These are phyloP conservation scores for Diplocarpon rosae DNA, from an alignment of 2,329 filamentous ascomycete genomes.

Conservation along the genomic window DNA sequence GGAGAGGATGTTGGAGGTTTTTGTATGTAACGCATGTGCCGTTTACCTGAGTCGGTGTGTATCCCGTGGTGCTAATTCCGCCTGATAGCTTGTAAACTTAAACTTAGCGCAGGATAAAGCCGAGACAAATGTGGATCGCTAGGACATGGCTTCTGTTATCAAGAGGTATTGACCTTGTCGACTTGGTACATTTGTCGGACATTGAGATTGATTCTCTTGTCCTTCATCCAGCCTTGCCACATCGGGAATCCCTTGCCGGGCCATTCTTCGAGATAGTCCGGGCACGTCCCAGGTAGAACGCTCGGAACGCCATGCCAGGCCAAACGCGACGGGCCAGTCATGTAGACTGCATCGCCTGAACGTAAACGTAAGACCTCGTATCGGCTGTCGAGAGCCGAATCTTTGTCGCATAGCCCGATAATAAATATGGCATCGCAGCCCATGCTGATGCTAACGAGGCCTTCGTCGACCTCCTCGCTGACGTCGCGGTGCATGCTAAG, in stretches of 20 bases:
- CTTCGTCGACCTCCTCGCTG: conserved; percentile 69
- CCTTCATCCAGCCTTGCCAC: conserved; percentile 81
- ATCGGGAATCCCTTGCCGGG: conserved; percentile 41
- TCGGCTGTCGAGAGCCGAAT: conserved; percentile 25
- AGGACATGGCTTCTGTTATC: too few relatives aligned
- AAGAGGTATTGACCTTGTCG: too few relatives aligned
- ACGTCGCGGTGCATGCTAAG: conserved; percentile 91
- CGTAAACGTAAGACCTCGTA: conserved; percentile 55
- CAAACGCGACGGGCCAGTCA: conserved; percentile 71
- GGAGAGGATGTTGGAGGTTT: too few relatives aligned
- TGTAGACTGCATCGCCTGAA: conserved; percentile 84
- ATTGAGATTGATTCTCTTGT: conserved; percentile 85
- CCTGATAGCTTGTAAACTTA: too few relatives aligned
- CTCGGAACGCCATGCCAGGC: conserved; percentile 96
- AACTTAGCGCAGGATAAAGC: conserved; percentile 1
- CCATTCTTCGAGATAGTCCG: conserved; percentile 63
- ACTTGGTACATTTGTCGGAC: conserved; percentile 65
- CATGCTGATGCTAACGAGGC: conserved; percentile 74
- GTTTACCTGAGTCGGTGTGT: background rate
- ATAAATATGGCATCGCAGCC: conserved; percentile 89
- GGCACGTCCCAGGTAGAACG: conserved; percentile 70
- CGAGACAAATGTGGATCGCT: conserved; percentile 1
- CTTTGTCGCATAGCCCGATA: conserved; percentile 46
- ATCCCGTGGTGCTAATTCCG: background rate
- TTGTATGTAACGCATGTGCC: too few relatives aligned